These are phyloP conservation scores for Anastatica hierochuntica DNA, from an alignment of 345 rosid species.

Conservation along the genomic window DNA sequence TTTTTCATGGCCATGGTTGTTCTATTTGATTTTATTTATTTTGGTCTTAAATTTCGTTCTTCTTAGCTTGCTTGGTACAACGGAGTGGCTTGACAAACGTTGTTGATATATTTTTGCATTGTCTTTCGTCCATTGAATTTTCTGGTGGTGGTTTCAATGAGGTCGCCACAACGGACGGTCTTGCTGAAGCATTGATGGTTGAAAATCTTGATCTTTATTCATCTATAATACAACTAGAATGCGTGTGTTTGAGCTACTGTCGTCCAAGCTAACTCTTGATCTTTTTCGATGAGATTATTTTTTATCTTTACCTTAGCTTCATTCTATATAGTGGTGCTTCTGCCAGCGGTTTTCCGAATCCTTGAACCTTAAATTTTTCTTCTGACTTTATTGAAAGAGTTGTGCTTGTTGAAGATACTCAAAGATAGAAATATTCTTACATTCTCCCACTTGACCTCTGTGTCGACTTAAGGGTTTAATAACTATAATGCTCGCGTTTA, in stretches of 20 bases:
- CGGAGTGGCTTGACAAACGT: slow-evolving; percentile 93
- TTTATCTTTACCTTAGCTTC: neutral
- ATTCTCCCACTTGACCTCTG: no score
- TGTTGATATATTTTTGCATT: slow-evolving; percentile 64
- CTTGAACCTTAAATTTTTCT: slow-evolving; percentile 16
- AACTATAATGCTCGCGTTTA: no score
- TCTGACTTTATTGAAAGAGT: slow-evolving; percentile 20
- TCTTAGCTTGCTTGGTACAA: slow-evolving; percentile 79
- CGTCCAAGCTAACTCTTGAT: slow-evolving; percentile 4
- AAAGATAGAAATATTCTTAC: no score
- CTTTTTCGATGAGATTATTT: neutral
- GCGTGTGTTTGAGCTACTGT: neutral
- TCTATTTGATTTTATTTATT: neutral
- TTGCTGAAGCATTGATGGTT: slow-evolving; percentile 94
- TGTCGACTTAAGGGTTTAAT: no score
- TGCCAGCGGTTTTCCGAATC: neutral
- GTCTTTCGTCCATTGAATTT: slow-evolving; percentile 72
- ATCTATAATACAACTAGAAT: slow-evolving; percentile 3
- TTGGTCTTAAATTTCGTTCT: slow-evolving; percentile 4
- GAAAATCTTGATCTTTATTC: slow-evolving; percentile 7
- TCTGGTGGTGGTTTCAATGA: slow-evolving; percentile 90
- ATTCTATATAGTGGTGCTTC: slow-evolving; percentile 7
- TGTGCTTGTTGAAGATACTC: no score
- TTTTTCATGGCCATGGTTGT: slow-evolving; percentile 1
- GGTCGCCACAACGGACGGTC: slow-evolving; percentile 96